Percentiles rank a stretch among this genome's conserved stretches.
phyloP scores from a whole-genome alignment of 2,329 filamentous ascomycete genomes.

The Ascochyta clinopodiicola region DNA sequence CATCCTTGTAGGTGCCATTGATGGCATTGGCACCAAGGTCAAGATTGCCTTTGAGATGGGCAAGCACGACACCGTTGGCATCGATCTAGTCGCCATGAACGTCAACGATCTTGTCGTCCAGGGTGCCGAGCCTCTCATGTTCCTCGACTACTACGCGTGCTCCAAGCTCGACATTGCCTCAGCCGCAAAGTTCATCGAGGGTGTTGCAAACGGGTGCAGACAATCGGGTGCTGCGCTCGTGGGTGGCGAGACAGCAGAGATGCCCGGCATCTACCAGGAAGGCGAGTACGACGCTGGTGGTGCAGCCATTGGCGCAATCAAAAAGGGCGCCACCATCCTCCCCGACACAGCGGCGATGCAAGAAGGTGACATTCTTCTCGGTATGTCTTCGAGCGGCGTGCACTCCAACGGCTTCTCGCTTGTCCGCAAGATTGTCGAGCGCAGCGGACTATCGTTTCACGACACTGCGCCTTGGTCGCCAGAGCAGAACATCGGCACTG shows the following conservation, averaged over 20 bases:
- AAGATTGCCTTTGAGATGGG: constrained; percentile 90
- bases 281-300: constrained; percentile 95
- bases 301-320: constrained; percentile 84
- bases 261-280: constrained; percentile 91
- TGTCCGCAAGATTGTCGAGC: constrained; percentile 85
- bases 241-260: constrained; percentile 97
- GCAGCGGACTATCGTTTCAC: constrained; percentile 72
- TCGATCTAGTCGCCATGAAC: constrained; percentile 98
- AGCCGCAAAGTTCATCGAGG: constrained; percentile 85
- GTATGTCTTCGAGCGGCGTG: constrained; percentile 82
- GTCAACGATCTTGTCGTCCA: constrained; percentile 98
- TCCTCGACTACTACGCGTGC: constrained; percentile 98
- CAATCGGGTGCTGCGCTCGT: constrained; percentile 87
- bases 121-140: constrained; percentile 92
- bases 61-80: constrained; percentile 92
- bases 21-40: constrained; percentile 95
- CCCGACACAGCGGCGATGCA: constrained; percentile 79
- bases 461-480: constrained; percentile 78
- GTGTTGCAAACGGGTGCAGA: constrained; percentile 86
- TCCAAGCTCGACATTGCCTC: constrained; percentile 80
- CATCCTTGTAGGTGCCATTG: constrained; percentile 89
- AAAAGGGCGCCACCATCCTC: constrained; percentile 68
- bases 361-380: constrained; percentile 83
- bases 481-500: constrained; percentile 70
- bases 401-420: constrained; percentile 98